phyloP scores from a whole-genome alignment of 2,329 filamentous ascomycete genomes.

The Magnaporthiopsis rhizophila region DNA sequence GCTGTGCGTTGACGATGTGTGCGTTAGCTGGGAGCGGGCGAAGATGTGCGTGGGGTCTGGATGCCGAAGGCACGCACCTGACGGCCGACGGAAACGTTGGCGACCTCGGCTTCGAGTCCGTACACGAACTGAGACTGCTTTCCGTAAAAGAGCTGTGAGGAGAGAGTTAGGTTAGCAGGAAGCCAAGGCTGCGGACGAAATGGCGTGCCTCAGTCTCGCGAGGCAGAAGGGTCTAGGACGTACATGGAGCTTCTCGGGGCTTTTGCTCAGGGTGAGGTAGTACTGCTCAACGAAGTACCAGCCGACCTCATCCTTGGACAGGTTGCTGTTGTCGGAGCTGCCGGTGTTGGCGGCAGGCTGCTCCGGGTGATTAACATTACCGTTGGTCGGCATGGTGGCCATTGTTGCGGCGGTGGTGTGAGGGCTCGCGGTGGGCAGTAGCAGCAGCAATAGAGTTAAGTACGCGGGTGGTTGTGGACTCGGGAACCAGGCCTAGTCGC shows the following conservation, averaged over 20 bases:
- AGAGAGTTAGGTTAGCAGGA: neutral
- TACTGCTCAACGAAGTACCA: slow-evolving; percentile 99
- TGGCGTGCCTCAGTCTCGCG: neutral
- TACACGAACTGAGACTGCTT: slow-evolving; percentile 94
- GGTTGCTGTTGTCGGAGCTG: slow-evolving; percentile 34
- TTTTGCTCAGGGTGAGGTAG: slow-evolving; percentile 95
- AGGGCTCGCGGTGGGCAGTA: neutral
- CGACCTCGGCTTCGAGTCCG: slow-evolving; percentile 82
- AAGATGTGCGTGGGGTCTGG: too few relatives aligned
- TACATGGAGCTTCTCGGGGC: slow-evolving; percentile 83
- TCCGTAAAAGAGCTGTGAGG: slow-evolving; percentile 77
- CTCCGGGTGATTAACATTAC: slow-evolving; percentile 39
- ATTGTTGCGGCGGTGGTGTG: slow-evolving; percentile 4
- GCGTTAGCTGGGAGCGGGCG: neutral
- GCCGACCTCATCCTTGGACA: slow-evolving; percentile 86
- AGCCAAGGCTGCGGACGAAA: neutral
- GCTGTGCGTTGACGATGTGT: slow-evolving; percentile 39
- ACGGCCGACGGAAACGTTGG: slow-evolving; percentile 79
- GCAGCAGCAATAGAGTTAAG: neutral
- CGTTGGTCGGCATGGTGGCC: slow-evolving; percentile 49
- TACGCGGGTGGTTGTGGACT: neutral
- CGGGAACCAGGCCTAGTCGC: neutral
- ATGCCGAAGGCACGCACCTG: slow-evolving; percentile 49
- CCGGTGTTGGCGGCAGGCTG: slow-evolving; percentile 25
- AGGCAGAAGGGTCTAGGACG: slow-evolving; percentile 21